Evolutionary conservation across 805 yeast species (phyloP).

Genomic region (Nakazawaea peltata): DNA sequence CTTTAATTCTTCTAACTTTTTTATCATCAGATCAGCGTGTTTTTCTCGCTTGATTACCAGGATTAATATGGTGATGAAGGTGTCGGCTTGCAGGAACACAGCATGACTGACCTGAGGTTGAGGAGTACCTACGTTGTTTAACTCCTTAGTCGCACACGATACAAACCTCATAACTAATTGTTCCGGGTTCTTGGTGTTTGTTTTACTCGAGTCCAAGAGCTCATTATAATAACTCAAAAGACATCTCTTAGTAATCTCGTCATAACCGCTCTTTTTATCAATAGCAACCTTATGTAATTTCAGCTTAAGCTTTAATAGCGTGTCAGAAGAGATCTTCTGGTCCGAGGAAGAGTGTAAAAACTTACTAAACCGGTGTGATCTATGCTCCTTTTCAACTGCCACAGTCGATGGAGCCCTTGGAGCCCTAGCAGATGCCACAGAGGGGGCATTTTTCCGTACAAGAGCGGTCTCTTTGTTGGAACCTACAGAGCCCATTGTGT

Average conservation of each 20-base stretch:
- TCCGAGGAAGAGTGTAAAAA: slow-evolving; percentile 13
- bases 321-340: slow-evolving; percentile 26
- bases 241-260: slow-evolving; percentile 47
- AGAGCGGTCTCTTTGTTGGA: too few species aligned
- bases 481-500: too few species aligned
- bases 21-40: slow-evolving; percentile 27
- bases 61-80: slow-evolving; percentile 26
- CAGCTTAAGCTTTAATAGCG: slow-evolving; percentile 28
- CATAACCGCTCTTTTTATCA: slow-evolving; percentile 27
- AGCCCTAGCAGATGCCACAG: too few species aligned
- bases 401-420: too few species aligned
- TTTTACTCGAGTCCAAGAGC: slow-evolving; percentile 33
- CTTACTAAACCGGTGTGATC: background rate
- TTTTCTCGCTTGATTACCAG: slow-evolving; percentile 28
- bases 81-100: slow-evolving; percentile 19
- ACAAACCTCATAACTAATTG: slow-evolving; percentile 47
- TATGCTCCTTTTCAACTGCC: too few species aligned
- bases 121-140: slow-evolving; percentile 27
- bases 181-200: slow-evolving; percentile 29
- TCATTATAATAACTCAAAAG: slow-evolving; percentile 58
- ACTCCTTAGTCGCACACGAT: slow-evolving; percentile 43
- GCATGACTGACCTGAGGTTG: slow-evolving; percentile 16
- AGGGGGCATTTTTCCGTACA: too few species aligned
- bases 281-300: slow-evolving; percentile 38
- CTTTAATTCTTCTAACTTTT: slow-evolving; percentile 36